Evolutionary conservation across 148 eudicot genomes (phyloP).

Genomic region (Euryodendron excelsum): DNA sequence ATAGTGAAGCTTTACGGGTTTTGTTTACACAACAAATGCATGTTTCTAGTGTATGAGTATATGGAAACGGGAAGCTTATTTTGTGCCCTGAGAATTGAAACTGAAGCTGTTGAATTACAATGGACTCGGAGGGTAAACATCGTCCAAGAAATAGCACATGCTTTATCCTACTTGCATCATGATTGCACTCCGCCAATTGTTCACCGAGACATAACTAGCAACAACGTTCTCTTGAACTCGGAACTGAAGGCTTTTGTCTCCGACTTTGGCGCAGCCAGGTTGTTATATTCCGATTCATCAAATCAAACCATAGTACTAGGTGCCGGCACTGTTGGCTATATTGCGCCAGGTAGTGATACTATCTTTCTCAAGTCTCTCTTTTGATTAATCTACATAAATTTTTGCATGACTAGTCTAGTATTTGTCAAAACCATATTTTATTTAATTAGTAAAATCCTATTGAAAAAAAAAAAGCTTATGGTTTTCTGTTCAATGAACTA

Average conservation of each 20-base stretch:
- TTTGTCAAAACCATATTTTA: too few species aligned
- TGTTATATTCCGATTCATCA: slow-evolving; percentile 2
- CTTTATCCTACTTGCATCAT: slow-evolving; percentile 14
- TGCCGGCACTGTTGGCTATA: slow-evolving; percentile 3
- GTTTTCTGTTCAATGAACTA: background rate
- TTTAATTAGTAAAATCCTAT: too few species aligned
- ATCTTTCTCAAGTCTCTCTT: too few species aligned
- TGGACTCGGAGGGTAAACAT: slow-evolving; percentile 11
- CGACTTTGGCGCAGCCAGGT: slow-evolving; percentile 24
- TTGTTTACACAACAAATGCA: slow-evolving; percentile 19
- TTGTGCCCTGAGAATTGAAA: background rate
- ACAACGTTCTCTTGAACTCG: slow-evolving; percentile 20
- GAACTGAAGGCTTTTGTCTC: slow-evolving; percentile 16
- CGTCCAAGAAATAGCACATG: slow-evolving; percentile 1
- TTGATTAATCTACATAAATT: too few species aligned
- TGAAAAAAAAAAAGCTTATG: too few species aligned
- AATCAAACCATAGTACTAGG: background rate
- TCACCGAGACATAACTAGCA: slow-evolving; percentile 26
- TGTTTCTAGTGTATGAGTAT: slow-evolving; percentile 22
- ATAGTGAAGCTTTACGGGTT: slow-evolving; percentile 24
- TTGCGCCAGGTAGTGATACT: background rate
- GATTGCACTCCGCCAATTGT: slow-evolving; percentile 14
- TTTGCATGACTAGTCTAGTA: background rate
- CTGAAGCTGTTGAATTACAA: background rate
- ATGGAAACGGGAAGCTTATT: slow-evolving; percentile 23